Percentiles rank a stretch among this genome's conserved stretches.
Conservation (phyloP, 345 rosid species). For the Rhizophora mangle region DNA sequence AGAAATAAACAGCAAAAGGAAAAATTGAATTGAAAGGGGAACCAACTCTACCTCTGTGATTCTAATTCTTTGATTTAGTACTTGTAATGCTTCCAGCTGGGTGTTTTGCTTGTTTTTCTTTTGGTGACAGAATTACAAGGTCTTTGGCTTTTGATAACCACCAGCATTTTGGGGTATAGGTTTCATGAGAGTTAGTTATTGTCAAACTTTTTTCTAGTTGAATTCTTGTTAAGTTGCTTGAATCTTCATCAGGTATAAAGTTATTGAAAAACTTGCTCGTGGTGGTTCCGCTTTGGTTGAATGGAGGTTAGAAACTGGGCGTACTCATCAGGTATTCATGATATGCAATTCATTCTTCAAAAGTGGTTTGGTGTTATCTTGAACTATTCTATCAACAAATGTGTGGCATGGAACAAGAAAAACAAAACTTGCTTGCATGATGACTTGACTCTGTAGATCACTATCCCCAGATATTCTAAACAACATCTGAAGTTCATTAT, state of each 20-base stretch:
- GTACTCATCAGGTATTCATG: constrained; percentile 84
- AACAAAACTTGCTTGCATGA: too few species aligned
- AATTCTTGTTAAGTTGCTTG: constrained; percentile 12
- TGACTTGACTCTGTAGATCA: too few species aligned
- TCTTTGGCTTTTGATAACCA: background rate
- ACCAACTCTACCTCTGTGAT: background rate
- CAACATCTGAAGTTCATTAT: too few species aligned
- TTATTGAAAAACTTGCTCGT: constrained; percentile 69
- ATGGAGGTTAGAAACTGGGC: constrained; percentile 97
- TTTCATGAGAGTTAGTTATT: background rate
- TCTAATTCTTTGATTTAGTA: background rate
- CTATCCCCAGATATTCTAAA: too few species aligned
- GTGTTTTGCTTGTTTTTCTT: background rate
- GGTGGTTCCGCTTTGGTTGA: constrained; percentile 87
- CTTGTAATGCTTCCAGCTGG: background rate
- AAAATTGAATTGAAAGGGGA: background rate
- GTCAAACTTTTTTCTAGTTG: background rate
- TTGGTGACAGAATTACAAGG: background rate
- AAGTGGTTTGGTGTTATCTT: background rate
- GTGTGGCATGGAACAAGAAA: background rate
- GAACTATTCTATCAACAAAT: background rate
- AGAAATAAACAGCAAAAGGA: background rate
- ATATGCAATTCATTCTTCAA: background rate
- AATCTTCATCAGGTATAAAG: constrained; percentile 63
- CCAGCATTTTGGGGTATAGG: background rate